phyloP scores from a whole-genome alignment of 352 stramenopile species.

The Phytophthora megakarya region DNA sequence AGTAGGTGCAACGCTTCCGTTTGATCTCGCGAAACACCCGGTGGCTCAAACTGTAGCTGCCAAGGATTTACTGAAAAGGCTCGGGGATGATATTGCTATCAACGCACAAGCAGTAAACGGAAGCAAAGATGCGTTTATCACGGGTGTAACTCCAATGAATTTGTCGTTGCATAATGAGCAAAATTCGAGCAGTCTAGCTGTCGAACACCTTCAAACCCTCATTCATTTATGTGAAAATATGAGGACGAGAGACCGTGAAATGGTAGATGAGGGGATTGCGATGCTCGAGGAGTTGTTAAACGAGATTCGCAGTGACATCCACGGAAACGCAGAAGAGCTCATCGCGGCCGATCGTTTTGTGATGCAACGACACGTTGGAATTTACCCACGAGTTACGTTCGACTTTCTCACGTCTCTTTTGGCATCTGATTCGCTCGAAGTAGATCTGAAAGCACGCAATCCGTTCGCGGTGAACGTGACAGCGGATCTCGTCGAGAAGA shows the following conservation, averaged over 20 bases:
- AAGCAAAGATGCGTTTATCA: conserved; percentile 79
- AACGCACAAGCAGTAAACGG: conserved; percentile 75
- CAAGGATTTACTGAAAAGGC: conserved; percentile 92
- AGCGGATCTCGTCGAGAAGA: conserved; percentile 45
- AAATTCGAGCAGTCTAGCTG: conserved; percentile 10
- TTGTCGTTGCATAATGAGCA: conserved; percentile 28
- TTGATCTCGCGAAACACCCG: conserved; percentile 91
- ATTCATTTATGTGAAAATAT: conserved; percentile 57
- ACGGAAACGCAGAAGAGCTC: conserved; percentile 23
- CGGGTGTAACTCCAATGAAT: conserved; percentile 60
- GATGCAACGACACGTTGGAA: conserved; percentile 58
- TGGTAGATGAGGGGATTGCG: conserved; percentile 59
- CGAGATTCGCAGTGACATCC: conserved; percentile 42
- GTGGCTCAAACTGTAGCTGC: conserved; percentile 93
- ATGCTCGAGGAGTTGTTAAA: conserved; percentile 61
- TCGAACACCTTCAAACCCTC: conserved; percentile 50
- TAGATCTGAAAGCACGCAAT: conserved; percentile 68
- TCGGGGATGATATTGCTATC: conserved; percentile 92
- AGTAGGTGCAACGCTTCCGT: conserved; percentile 77
- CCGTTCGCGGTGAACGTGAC: conserved; percentile 53
- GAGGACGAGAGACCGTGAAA: conserved; percentile 54
- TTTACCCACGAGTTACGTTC: conserved; percentile 71
- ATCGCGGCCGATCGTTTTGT: conserved; percentile 52
- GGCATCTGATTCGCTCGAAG: conserved; percentile 60
- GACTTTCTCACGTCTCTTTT: conserved; percentile 82